Evolutionary conservation across 805 yeast species (phyloP).

Genomic region (Candida pseudoglaebosa): DNA sequence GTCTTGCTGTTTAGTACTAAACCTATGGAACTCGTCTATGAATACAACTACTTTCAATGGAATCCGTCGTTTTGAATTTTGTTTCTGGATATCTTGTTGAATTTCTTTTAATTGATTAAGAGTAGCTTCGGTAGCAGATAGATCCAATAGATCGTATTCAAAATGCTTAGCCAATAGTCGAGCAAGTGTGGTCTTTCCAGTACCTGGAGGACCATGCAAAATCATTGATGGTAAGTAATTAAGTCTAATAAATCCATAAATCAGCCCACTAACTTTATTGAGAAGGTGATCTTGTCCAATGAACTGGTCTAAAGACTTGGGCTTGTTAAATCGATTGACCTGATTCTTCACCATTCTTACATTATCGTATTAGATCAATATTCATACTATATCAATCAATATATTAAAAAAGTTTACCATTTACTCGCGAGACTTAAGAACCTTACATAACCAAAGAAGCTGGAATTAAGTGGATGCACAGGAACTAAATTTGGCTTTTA

Average conservation of each 20-base stretch:
- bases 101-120: slow-evolving; percentile 58
- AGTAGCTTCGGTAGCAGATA: slow-evolving; percentile 79
- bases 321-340: slow-evolving; percentile 24
- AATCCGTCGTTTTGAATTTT: slow-evolving; percentile 36
- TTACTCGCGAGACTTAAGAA: not conserved
- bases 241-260: slow-evolving; percentile 59
- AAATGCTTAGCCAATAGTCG: slow-evolving; percentile 54
- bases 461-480: no score
- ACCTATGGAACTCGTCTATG: slow-evolving; percentile 90
- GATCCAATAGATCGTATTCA: slow-evolving; percentile 62
- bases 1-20: slow-evolving; percentile 85
- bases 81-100: slow-evolving; percentile 49
- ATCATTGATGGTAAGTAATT: slow-evolving; percentile 81
- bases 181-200: slow-evolving; percentile 88
- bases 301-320: slow-evolving; percentile 60
- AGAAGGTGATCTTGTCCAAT: slow-evolving; percentile 84
- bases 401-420: not conserved
- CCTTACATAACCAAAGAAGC: no score
- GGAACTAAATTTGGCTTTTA: no score
- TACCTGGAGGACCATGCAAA: slow-evolving; percentile 95
- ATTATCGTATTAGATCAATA: not conserved
- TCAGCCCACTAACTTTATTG: slow-evolving; percentile 53
- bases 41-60: slow-evolving; percentile 50
- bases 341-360: not conserved
- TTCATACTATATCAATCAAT: not conserved